Conservation (phyloP, 768 basidiomycete genomes). For the Pleurotus ostreatus region DNA sequence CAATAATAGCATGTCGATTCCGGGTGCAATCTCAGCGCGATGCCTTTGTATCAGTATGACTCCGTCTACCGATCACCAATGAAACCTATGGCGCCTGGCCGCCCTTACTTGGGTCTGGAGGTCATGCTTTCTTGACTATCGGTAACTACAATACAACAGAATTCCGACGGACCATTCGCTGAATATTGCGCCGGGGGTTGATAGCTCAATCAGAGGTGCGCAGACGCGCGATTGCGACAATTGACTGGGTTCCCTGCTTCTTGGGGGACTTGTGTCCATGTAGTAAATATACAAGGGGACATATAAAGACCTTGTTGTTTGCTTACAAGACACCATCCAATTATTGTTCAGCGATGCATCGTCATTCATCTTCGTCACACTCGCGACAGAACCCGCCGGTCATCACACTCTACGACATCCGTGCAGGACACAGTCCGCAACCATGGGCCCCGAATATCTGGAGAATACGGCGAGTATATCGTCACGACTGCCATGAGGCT, state of each 20-base stretch:
- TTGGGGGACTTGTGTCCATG: too few relatives aligned
- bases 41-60: slow-evolving; percentile 1
- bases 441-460: slow-evolving; percentile 80
- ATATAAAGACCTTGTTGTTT: too few relatives aligned
- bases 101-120: background rate
- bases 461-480: slow-evolving; percentile 52
- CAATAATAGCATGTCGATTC: background rate
- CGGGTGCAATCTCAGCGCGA: slow-evolving; percentile 6
- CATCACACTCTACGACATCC: slow-evolving; percentile 67
- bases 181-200: background rate
- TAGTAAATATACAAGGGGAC: too few relatives aligned
- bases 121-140: background rate
- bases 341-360: background rate
- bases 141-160: slow-evolving; percentile 1
- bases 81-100: background rate
- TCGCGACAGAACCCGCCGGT: slow-evolving; percentile 27
- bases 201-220: slow-evolving; percentile 7
- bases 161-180: slow-evolving; percentile 2
- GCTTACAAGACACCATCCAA: background rate
- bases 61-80: slow-evolving; percentile 5
- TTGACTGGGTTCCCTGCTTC: background rate
- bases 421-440: slow-evolving; percentile 47
- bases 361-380: background rate
- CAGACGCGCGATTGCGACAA: background rate
- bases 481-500: background rate